These are phyloP conservation scores for Phlebiopsis flavidoalba DNA, from an alignment of 768 basidiomycete genomes.

Conservation along the genomic window DNA sequence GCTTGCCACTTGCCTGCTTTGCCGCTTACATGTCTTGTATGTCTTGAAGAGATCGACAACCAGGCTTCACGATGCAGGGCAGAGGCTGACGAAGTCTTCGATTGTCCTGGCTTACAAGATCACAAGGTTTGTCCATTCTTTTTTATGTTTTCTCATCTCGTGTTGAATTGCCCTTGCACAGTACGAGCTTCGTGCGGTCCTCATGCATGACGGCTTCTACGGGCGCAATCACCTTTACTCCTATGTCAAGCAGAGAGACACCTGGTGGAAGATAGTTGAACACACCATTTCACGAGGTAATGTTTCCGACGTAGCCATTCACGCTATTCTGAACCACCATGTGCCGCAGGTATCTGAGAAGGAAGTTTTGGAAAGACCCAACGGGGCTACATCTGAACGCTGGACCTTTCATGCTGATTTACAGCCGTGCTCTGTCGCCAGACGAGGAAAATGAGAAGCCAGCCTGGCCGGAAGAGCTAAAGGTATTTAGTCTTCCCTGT, in stretches of 20 bases:
- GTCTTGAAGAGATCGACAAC: constrained; percentile 45
- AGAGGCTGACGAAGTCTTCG: constrained; percentile 43
- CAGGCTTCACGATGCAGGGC: constrained; percentile 40
- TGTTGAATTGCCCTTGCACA: constrained; percentile 20
- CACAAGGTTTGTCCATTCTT: constrained; percentile 40
- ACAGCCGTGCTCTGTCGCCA: constrained; percentile 36
- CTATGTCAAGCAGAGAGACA: constrained; percentile 62
- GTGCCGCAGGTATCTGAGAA: constrained; percentile 60
- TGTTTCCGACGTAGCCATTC: not conserved
- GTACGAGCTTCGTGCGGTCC: constrained; percentile 79
- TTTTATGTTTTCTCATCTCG: not conserved
- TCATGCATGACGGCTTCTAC: constrained; percentile 73
- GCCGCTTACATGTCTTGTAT: not conserved
- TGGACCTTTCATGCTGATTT: constrained; percentile 77
- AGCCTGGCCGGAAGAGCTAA: constrained; percentile 27
- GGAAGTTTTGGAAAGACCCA: constrained; percentile 58
- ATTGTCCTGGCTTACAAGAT: constrained; percentile 61
- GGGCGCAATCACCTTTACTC: constrained; percentile 77
- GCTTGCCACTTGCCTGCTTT: not conserved
- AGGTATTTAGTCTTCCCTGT: constrained; percentile 14
- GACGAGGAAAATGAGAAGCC: constrained; percentile 17
- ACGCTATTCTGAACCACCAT: not conserved
- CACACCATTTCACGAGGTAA: constrained; percentile 60
- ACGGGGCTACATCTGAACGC: constrained; percentile 70
- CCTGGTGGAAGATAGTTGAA: constrained; percentile 83